Conservation (phyloP, 2,329 filamentous ascomycete species). For the Colletotrichum sp. region DNA sequence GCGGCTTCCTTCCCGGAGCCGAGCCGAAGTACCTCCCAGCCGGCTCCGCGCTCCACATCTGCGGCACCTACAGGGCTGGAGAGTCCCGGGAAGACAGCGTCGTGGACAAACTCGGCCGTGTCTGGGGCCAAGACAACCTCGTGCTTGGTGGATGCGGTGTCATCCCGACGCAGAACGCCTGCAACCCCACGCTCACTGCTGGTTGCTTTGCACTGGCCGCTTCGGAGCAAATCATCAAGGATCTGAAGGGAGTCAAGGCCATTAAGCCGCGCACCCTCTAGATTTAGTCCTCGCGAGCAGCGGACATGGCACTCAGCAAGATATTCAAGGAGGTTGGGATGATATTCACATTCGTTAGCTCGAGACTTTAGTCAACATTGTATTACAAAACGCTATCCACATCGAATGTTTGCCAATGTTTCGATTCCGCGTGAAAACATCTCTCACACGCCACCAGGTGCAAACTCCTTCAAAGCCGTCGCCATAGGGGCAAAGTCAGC, state of each 20-base stretch:
- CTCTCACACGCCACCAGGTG: not conserved
- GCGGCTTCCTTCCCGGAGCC: not conserved
- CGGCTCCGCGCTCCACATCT: not conserved
- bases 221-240: not conserved
- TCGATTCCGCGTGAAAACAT: fast-evolving
- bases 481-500: not conserved
- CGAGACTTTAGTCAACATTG: not conserved
- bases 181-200: not conserved
- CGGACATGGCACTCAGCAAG: not conserved
- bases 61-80: not conserved
- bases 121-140: not conserved
- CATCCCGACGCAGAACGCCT: not conserved
- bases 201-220: not conserved
- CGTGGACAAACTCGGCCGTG: not conserved
- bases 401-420: fast-evolving
- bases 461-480: not conserved
- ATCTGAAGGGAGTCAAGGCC: not conserved
- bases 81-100: not conserved
- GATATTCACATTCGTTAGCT: not conserved
- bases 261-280: not conserved
- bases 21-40: not conserved
- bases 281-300: fast-evolving
- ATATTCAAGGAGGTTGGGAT: not conserved
- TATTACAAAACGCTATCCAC: not conserved
- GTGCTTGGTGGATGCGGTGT: not conserved